Percentiles rank a stretch among this genome's conserved stretches.
phyloP scores from a whole-genome alignment of 2,329 filamentous ascomycete genomes.

The Xylaria polymorpha region DNA sequence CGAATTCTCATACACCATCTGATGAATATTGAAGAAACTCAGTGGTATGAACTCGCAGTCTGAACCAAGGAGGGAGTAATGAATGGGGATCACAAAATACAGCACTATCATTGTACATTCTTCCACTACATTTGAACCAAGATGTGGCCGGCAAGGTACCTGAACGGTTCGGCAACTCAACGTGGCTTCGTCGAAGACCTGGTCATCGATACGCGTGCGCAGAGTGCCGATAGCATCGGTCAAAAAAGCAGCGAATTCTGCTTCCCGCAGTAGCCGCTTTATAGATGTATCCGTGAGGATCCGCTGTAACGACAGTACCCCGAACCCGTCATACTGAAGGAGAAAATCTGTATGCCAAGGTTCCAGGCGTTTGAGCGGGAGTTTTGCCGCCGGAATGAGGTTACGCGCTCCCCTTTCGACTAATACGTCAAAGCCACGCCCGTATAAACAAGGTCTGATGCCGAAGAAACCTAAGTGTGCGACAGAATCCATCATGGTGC shows the following conservation, averaged over 20 bases:
- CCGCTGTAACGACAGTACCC: constrained; percentile 55
- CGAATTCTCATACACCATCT: constrained; percentile 68
- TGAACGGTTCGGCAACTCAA: constrained; percentile 54
- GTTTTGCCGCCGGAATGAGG: constrained; percentile 68
- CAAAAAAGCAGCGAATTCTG: constrained; percentile 60
- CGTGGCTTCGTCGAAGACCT: constrained; percentile 56
- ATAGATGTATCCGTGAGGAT: constrained; percentile 52
- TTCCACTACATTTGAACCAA: constrained; percentile 34
- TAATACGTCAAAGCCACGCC: constrained; percentile 71
- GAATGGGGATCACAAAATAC: constrained; percentile 70
- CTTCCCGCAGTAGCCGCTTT: constrained; percentile 55
- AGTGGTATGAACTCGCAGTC: constrained; percentile 70
- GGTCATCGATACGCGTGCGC: constrained; percentile 54
- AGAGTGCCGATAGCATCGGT: constrained; percentile 53
- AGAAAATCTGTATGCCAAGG: constrained; percentile 67
- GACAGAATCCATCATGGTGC: constrained; percentile 61
- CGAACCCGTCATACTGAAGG: constrained; percentile 60
- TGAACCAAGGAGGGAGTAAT: constrained; percentile 62
- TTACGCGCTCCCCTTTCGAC: constrained; percentile 67
- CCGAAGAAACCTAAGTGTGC: constrained; percentile 70
- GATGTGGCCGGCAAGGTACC: constrained; percentile 52
- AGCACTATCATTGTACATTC: constrained; percentile 63
- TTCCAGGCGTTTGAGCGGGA: constrained; percentile 65
- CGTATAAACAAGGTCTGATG: constrained; percentile 62
- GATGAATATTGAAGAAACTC: constrained; percentile 73